Evolutionary conservation across 805 yeast species (phyloP).

Genomic region (Kockiozyma suomiensis): DNA sequence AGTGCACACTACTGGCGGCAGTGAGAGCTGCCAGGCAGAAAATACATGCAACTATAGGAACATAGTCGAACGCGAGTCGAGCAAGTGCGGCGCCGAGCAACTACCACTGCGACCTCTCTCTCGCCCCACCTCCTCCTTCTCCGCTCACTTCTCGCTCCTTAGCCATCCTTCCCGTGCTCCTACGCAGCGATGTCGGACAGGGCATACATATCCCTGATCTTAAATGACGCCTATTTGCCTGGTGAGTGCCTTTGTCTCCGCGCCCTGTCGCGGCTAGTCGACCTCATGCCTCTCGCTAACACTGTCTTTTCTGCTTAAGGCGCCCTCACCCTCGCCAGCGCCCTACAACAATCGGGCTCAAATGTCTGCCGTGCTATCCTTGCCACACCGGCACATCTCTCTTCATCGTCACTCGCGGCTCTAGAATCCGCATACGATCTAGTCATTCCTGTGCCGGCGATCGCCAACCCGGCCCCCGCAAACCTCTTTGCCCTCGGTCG

Average conservation of each 20-base stretch:
- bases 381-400: slow-evolving; percentile 13
- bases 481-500: slow-evolving; percentile 47
- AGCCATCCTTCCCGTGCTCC: background rate
- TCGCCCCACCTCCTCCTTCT: background rate
- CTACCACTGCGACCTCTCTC: background rate
- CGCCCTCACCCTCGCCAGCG: slow-evolving; percentile 53
- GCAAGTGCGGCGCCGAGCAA: background rate
- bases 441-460: slow-evolving; percentile 39
- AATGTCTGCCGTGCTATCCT: slow-evolving; percentile 38
- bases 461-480: slow-evolving; percentile 35
- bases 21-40: too few relatives aligned
- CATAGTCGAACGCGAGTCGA: background rate
- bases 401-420: slow-evolving; percentile 17
- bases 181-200: slow-evolving; percentile 14
- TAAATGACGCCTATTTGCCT: slow-evolving; percentile 48
- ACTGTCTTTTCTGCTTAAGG: slow-evolving; percentile 43
- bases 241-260: slow-evolving; percentile 15
- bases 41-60: too few relatives aligned
- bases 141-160: background rate
- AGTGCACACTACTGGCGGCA: too few relatives aligned
- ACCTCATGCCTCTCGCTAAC: background rate
- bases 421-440: slow-evolving; percentile 35
- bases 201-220: slow-evolving; percentile 52
- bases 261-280: too few relatives aligned
- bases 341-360: slow-evolving; percentile 39